phyloP scores from a whole-genome alignment of 2,329 filamentous ascomycete species.

The Colletotrichum sp. region DNA sequence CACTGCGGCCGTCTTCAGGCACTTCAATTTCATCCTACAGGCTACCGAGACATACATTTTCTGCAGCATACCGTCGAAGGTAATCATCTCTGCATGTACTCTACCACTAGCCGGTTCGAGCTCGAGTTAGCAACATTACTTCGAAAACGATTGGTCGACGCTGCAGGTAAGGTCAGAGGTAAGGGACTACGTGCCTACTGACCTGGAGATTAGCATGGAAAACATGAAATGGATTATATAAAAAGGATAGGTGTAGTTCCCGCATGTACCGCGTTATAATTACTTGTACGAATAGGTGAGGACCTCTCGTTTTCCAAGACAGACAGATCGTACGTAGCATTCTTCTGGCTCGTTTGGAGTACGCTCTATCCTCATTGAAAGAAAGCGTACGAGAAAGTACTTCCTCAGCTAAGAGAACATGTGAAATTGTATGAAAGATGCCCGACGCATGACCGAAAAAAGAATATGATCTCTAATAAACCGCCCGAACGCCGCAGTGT shows the following conservation, averaged over 20 bases:
- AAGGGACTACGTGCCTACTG: slow-evolving; percentile 48
- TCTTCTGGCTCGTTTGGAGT: neutral
- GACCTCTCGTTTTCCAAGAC: slow-evolving; percentile 1
- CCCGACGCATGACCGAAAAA: slow-evolving; percentile 4
- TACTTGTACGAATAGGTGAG: slow-evolving; percentile 21
- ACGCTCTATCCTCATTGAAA: neutral
- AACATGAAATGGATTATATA: neutral
- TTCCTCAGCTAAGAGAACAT: neutral
- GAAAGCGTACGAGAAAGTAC: neutral
- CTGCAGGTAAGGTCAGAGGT: slow-evolving; percentile 61
- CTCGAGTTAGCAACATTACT: neutral
- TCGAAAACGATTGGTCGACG: slow-evolving; percentile 24
- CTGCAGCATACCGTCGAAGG: slow-evolving; percentile 15
- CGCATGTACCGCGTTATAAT: slow-evolving; percentile 19
- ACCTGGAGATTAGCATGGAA: slow-evolving; percentile 27
- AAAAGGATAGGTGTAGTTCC: neutral
- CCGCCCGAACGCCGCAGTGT: slow-evolving; percentile 17
- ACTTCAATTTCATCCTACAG: neutral
- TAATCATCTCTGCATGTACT: slow-evolving; percentile 6
- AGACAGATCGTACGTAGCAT: neutral
- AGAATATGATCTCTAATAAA: neutral
- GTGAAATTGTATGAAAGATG: neutral
- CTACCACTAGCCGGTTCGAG: neutral
- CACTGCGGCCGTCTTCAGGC: neutral
- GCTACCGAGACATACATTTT: neutral